phyloP scores from a whole-genome alignment of 2,329 filamentous ascomycete species.

The Teratosphaeriaceae sp. region DNA sequence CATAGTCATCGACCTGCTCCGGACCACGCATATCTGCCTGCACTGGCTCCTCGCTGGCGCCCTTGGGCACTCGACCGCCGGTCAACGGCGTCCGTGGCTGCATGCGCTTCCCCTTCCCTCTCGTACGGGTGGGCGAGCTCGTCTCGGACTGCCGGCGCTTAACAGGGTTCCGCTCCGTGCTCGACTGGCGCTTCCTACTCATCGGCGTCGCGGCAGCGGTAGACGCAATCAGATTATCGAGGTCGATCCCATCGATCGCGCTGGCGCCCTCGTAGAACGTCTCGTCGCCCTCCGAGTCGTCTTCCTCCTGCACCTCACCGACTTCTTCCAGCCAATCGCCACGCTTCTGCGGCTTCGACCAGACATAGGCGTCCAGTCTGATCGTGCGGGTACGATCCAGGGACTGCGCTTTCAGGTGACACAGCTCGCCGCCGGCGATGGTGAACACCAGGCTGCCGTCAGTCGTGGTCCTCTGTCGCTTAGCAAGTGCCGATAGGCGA shows the following conservation, averaged over 20 bases:
- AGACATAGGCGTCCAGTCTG: background rate
- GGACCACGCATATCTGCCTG: no score
- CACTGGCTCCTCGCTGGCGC: no score
- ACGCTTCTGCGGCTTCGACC: conserved; percentile 7
- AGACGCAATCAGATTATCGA: background rate
- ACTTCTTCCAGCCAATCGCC: background rate
- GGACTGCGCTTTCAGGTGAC: conserved; percentile 28
- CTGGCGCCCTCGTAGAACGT: background rate
- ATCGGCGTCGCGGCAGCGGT: background rate
- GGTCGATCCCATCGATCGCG: background rate
- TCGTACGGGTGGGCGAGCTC: background rate
- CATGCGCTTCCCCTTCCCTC: background rate
- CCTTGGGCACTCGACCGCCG: no score
- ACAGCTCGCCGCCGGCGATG: conserved; percentile 36
- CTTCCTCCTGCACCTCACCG: background rate
- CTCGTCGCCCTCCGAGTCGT: background rate
- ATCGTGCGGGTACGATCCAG: background rate
- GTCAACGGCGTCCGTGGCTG: background rate
- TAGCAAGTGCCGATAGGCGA: conserved; percentile 39
- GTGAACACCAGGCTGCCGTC: conserved; percentile 29
- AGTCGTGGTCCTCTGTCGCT: conserved; percentile 15
- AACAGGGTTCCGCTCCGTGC: background rate
- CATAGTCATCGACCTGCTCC: no score
- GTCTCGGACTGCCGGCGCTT: background rate
- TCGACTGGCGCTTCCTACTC: background rate